Evolutionary conservation across 768 basidiomycete genomes (phyloP).

Genomic region (Termitomyces heimii): DNA sequence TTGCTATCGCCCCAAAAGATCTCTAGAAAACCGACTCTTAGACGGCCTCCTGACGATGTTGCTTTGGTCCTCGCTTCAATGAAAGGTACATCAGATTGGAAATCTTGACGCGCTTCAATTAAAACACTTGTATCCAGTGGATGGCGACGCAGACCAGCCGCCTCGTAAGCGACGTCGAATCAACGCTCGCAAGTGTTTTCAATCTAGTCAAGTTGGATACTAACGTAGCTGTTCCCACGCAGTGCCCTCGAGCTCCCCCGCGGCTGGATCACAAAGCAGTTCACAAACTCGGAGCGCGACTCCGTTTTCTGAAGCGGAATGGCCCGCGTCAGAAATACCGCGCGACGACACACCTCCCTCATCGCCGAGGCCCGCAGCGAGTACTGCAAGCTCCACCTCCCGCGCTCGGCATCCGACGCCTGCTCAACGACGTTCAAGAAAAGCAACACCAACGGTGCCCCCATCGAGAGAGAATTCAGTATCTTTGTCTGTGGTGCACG

Average conservation of each 20-base stretch:
- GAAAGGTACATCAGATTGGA: conserved; percentile 3
- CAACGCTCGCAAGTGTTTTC: conserved; percentile 4
- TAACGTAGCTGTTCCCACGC: not conserved
- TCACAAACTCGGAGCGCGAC: conserved; percentile 13
- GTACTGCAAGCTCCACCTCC: not conserved
- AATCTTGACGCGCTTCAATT: not conserved
- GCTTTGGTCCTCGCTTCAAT: conserved; percentile 10
- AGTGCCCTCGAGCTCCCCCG: conserved; percentile 5
- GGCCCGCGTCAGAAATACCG: conserved; percentile 9
- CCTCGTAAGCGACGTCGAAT: conserved; percentile 11
- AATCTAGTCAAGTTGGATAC: too few species aligned
- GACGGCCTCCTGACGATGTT: conserved; percentile 9
- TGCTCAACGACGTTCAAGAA: conserved; percentile 20
- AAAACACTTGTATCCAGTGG: not conserved
- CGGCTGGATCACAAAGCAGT: not conserved
- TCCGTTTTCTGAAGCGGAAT: conserved; percentile 10
- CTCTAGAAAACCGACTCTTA: not conserved
- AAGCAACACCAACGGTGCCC: not conserved
- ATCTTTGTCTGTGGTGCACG: conserved; percentile 5
- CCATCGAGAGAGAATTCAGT: too few species aligned
- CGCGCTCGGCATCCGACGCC: conserved; percentile 25
- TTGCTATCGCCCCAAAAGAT: conserved; percentile 1
- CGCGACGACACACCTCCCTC: not conserved
- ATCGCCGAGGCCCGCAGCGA: not conserved
- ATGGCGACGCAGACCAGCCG: not conserved